Evolutionary conservation across 2,329 filamentous ascomycete genomes (phyloP), one percentile per base, ranked within the genome.

Genomic region (Alternaria alternata): DNA sequence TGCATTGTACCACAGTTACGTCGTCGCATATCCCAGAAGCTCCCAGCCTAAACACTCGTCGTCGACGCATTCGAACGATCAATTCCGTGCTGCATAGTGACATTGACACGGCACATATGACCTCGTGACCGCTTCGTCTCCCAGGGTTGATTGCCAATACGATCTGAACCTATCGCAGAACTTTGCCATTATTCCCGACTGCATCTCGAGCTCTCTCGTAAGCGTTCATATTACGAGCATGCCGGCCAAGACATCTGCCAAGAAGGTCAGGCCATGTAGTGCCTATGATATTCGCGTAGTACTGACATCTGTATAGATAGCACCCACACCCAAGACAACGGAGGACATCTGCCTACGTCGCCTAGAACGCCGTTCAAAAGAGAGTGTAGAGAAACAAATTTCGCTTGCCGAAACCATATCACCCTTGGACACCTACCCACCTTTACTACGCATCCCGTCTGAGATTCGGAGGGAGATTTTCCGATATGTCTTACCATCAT

Each of bases 391-490:
- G 36, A 77, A 76, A 58, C 74, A 77, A 57, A 71, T 73, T 44
- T 77, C 75, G 12, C 77, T 77, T 52, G 71, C 76, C 7, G 75
- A 77, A 51, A 76, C 75, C 14, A 76, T 77, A 54, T 76, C 75
- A 22, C 71, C 75, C 39, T 52, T 77, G 60, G 74, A 77, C 63
- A 73, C 73, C 46, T 76, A 71, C 51, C 76, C 77, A 16, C 76
- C 75, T 16, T 67, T 79, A 34, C 68, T 79, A 14, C 72, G 75
- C 42, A 75, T 79, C n/a, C 77, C 77, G 7, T 73, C 73, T 20
- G 77, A 79, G 51, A 75, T 79, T 42, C 71, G 77, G 22, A 71
- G 75, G 51, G 75, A 78, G 51, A 79, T 79, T 49, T 71, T 78
- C 56, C 68, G 74, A 69, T 76, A 78, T 64, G 66, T 79, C 36